phyloP scores from a whole-genome alignment of 768 basidiomycete species.

The Trametes cingulata region DNA sequence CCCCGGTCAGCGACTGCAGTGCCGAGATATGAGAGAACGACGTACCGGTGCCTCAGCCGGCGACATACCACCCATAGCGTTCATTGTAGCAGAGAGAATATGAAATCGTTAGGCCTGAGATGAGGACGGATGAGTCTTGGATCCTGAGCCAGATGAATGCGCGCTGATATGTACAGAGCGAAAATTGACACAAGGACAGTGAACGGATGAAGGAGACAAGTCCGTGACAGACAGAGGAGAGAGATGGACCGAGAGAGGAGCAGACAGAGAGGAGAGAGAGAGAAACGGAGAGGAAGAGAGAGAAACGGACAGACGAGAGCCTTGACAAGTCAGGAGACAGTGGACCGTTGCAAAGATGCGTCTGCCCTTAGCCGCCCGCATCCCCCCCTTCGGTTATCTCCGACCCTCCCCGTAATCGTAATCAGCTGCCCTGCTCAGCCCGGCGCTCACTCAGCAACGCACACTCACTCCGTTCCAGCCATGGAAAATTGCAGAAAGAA shows the following conservation, averaged over 20 bases:
- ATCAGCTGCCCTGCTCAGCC: conserved; percentile 25
- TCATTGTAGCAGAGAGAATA: conserved; percentile 58
- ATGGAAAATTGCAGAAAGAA: conserved; percentile 3
- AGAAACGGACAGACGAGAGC: conserved; percentile 37
- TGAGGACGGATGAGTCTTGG: conserved; percentile 22
- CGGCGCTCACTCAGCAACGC: background rate
- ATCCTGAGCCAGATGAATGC: conserved; percentile 6
- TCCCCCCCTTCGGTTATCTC: conserved; percentile 28
- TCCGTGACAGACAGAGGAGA: conserved; percentile 53
- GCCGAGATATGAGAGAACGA: conserved; percentile 20
- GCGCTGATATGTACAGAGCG: conserved; percentile 30
- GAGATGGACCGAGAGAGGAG: conserved; percentile 52
- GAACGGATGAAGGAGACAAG: conserved; percentile 31
- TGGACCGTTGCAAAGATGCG: conserved; percentile 24
- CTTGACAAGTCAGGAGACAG: conserved; percentile 33
- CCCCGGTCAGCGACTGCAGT: conserved; percentile 1
- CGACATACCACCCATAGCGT: conserved; percentile 68
- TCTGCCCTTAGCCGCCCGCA: conserved; percentile 12
- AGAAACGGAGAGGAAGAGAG: conserved; percentile 41
- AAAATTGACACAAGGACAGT: conserved; percentile 28
- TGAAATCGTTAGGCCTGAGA: conserved; percentile 31
- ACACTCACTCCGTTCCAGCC: background rate
- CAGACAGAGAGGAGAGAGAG: conserved; percentile 42
- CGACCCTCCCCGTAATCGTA: conserved; percentile 24
- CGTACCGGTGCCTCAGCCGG: conserved; percentile 78